These are phyloP conservation scores for Fragaria nilgerrensis DNA, from an alignment of 306 rosid species.

Conservation along the genomic window DNA sequence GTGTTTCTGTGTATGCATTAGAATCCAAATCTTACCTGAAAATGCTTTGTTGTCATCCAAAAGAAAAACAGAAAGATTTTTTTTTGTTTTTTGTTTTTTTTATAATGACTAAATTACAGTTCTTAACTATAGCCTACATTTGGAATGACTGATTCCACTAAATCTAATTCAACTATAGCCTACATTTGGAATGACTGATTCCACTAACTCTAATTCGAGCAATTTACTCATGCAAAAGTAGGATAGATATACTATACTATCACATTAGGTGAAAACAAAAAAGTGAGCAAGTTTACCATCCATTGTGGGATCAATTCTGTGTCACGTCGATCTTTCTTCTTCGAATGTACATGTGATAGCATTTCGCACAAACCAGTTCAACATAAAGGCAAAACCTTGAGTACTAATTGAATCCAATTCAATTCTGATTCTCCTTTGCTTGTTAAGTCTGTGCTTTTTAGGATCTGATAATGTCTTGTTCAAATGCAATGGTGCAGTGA, in stretches of 20 bases:
- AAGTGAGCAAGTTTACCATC: not conserved
- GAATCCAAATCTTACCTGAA: not conserved
- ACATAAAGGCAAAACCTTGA: not conserved
- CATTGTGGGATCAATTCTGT: not conserved
- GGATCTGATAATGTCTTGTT: not conserved
- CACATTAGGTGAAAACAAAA: not conserved
- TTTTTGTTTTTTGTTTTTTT: not conserved
- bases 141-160: not conserved
- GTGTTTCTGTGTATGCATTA: not conserved
- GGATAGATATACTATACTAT: not conserved
- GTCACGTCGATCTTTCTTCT: not conserved
- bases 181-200: no score
- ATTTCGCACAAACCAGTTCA: not conserved
- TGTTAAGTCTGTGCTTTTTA: not conserved
- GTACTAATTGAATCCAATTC: no score
- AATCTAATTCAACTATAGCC: not conserved
- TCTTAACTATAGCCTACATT: not conserved
- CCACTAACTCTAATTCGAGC: not conserved
- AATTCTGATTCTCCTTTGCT: not conserved
- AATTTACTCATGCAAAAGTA: not conserved
- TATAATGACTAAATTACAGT: not conserved
- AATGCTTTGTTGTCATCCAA: not conserved
- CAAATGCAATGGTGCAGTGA: not conserved
- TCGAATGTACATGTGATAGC: not conserved
- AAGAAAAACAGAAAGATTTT: not conserved